Base-by-base conservation (phyloP, 495 filamentous ascomycete genomes). In the Diplogelasinospora grovesii region DNA sequence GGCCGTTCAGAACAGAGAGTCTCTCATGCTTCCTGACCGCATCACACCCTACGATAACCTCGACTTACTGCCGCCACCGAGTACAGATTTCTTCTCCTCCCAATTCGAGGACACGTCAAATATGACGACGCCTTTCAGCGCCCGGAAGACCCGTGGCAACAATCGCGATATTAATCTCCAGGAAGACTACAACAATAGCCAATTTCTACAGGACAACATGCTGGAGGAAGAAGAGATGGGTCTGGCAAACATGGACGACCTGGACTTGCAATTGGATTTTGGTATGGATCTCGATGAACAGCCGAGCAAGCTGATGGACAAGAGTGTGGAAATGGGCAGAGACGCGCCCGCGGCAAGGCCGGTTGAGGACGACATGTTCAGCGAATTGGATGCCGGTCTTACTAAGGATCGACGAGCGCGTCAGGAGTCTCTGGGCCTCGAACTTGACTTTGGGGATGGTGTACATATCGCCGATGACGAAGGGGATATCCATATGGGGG, bases 11-110 rank as follows among this genome's bases (percentile, higher is more conserved):
- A 76, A 78, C 45, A 83, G 75, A 29, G 83, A 81, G 54, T 77
- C 78, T 22, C 77, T 87, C 42, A 84, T 83, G 53, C 74, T 96
- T 30, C 87, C 86, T 7, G 89, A 96, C 70, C 79, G 82, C 25
- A 76, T 96, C 39, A 95, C 89, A 14, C 87, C 93, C 49, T 78
- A 87, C 21, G 89, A 96, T 51, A 75, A 95, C 48, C 79, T 95
- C 41, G 75, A 74, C 42, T 61, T 74, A 47, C 60, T 73, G 23
- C 73, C 69, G 0, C 74, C 85, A 36, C 77, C 86, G 27, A 85
- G 86, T 56, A 76, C 83, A 5, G 83, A 83, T 26, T 77, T 86
- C 46, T 72, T 90, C 1, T 64, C 87, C 13, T 79, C 82, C 13
- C 82, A 85, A 43, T 62, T 75, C 39, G 75, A 75, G 13, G 74